Conservation (phyloP, 2,329 filamentous ascomycete genomes). For the Thermothelomyces thermophilus region DNA sequence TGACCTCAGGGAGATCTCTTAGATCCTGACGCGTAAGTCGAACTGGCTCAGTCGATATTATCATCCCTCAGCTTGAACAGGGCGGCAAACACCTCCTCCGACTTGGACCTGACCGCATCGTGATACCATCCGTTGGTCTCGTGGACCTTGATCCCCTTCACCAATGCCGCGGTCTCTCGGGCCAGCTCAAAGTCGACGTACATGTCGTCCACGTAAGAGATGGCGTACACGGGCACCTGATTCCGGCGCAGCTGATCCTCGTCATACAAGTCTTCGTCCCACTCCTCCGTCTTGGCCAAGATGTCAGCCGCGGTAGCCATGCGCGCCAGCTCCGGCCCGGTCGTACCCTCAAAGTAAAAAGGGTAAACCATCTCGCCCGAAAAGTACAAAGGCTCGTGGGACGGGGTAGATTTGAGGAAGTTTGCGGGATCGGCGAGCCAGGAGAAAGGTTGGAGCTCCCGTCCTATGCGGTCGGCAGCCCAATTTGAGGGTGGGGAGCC, state of each 20-base stretch:
- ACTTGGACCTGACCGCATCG: slow-evolving; percentile 66
- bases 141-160: slow-evolving; percentile 72
- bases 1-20: too few species aligned
- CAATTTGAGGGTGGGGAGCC: slow-evolving; percentile 7
- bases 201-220: slow-evolving; percentile 82
- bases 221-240: slow-evolving; percentile 78
- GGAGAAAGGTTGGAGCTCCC: slow-evolving; percentile 32
- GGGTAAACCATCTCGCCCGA: slow-evolving; percentile 91
- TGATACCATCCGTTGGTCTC: slow-evolving; percentile 87
- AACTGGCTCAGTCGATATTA: slow-evolving; percentile 42
- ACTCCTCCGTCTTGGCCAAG: slow-evolving; percentile 61
- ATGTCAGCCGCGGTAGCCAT: slow-evolving; percentile 63
- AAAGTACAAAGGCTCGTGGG: slow-evolving; percentile 57
- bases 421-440: slow-evolving; percentile 44
- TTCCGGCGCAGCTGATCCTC: slow-evolving; percentile 66
- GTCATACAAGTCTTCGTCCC: slow-evolving; percentile 70
- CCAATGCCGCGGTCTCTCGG: slow-evolving; percentile 63
- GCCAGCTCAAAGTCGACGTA: slow-evolving; percentile 78
- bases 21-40: too few species aligned
- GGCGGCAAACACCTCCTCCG: slow-evolving; percentile 69
- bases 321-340: slow-evolving; percentile 66
- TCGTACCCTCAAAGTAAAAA: slow-evolving; percentile 63
- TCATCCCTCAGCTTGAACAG: slow-evolving; percentile 73
- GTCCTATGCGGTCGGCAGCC: slow-evolving; percentile 12
- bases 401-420: slow-evolving; percentile 30